Evolutionary conservation across 768 basidiomycete genomes (phyloP).

Genomic region (Terana coerulea): DNA sequence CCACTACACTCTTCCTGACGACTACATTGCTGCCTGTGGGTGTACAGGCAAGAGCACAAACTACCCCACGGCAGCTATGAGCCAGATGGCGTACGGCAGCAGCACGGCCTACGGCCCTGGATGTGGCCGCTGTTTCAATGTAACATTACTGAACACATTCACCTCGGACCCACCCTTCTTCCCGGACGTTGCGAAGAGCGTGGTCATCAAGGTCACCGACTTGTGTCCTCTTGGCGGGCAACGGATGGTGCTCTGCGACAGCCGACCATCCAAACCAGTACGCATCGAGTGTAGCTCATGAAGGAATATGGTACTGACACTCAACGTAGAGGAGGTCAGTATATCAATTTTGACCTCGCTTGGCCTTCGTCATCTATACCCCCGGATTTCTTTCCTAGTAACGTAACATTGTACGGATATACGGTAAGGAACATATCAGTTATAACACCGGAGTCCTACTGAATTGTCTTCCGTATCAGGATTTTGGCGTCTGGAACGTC

Average conservation of each 20-base stretch:
- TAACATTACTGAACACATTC: conserved; percentile 70
- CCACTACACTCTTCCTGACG: conserved; percentile 56
- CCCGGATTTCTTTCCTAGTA: conserved; percentile 69
- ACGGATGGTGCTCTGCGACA: conserved; percentile 73
- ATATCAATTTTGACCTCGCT: conserved; percentile 80
- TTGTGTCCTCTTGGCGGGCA: conserved; percentile 62
- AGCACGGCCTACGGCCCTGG: conserved; percentile 65
- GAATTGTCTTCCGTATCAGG: conserved; percentile 37
- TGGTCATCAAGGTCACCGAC: conserved; percentile 79
- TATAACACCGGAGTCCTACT: not conserved
- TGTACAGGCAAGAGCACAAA: conserved; percentile 52
- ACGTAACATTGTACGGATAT: conserved; percentile 62
- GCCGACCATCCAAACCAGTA: conserved; percentile 58
- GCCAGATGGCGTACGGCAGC: conserved; percentile 77
- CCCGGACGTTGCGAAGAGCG: conserved; percentile 52
- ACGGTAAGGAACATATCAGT: not conserved
- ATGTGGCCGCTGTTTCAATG: conserved; percentile 77
- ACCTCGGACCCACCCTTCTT: conserved; percentile 65
- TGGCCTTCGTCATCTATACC: conserved; percentile 70
- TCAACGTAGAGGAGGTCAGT: conserved; percentile 52
- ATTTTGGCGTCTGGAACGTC: conserved; percentile 87
- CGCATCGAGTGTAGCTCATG: conserved; percentile 21
- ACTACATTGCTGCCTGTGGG: conserved; percentile 71
- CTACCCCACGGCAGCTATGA: conserved; percentile 79
- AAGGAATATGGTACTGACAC: not conserved